phyloP scores from a whole-genome alignment of 1,284 basidiomycete species.

The Ceratobasidium theobromae region DNA sequence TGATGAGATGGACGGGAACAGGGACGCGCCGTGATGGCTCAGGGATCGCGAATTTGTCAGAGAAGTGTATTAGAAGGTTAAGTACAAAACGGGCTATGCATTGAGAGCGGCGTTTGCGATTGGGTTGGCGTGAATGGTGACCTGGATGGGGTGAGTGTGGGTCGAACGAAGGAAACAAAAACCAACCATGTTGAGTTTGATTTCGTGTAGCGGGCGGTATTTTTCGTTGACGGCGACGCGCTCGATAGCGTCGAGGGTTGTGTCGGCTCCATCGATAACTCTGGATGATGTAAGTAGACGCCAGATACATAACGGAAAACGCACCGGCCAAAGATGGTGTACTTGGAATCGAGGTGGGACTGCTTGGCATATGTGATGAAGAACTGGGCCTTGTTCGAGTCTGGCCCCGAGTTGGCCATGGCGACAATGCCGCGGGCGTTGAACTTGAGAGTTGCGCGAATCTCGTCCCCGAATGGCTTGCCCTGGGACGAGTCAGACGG shows the following conservation, averaged over 20 bases:
- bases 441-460: slow-evolving; percentile 93
- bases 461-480: slow-evolving; percentile 83
- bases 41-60: not conserved
- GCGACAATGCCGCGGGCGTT: slow-evolving; percentile 92
- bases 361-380: slow-evolving; percentile 86
- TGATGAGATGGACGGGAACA: not conserved
- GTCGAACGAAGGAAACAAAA: slow-evolving; percentile 17
- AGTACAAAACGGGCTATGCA: no score
- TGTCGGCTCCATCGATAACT: slow-evolving; percentile 92
- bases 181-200: slow-evolving; percentile 76
- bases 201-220: slow-evolving; percentile 82
- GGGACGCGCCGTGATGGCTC: slow-evolving; percentile 8
- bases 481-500: slow-evolving; percentile 49
- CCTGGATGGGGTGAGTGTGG: slow-evolving; percentile 48
- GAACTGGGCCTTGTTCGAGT: slow-evolving; percentile 82
- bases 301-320: slow-evolving; percentile 34
- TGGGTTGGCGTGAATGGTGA: slow-evolving; percentile 95
- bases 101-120: slow-evolving; percentile 61
- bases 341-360: slow-evolving; percentile 88
- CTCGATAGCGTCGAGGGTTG: slow-evolving; percentile 88
- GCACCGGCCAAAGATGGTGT: slow-evolving; percentile 84
- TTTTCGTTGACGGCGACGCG: slow-evolving; percentile 87
- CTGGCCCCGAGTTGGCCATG: slow-evolving; percentile 93
- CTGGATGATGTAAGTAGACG: slow-evolving; percentile 38
- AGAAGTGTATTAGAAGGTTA: no score